phyloP scores from a whole-genome alignment of 2,329 filamentous ascomycete genomes.

The Fusarium graminum region DNA sequence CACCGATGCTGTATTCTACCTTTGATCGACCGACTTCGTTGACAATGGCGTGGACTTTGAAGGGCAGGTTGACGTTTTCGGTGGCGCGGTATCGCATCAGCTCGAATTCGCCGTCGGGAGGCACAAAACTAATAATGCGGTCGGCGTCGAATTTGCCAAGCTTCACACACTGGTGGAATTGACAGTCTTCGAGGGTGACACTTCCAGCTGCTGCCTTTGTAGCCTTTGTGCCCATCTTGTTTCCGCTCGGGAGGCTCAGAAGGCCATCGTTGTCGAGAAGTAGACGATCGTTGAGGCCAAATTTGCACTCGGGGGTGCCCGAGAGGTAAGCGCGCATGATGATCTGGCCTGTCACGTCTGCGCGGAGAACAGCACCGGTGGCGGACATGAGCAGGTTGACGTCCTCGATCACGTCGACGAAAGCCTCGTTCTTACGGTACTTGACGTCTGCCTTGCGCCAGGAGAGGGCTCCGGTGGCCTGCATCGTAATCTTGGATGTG shows the following conservation, averaged over 20 bases:
- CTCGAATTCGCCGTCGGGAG: constrained; percentile 97
- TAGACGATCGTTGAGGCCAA: constrained; percentile 94
- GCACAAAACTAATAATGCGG: constrained; percentile 96
- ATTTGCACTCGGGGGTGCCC: constrained; percentile 98
- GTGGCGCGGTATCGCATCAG: constrained; percentile 98
- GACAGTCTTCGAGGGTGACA: constrained; percentile 96
- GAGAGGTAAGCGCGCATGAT: constrained; percentile 98
- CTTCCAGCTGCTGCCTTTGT: constrained; percentile 96
- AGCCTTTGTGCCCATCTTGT: constrained; percentile 84
- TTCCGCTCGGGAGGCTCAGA: constrained; percentile 76
- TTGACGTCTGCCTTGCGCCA: constrained; percentile 98
- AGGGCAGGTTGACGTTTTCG: constrained; percentile 97
- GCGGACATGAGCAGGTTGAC: constrained; percentile 99
- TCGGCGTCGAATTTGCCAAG: constrained; percentile 97
- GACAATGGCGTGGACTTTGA: constrained; percentile 98
- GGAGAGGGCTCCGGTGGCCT: constrained; percentile 95
- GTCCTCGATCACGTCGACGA: constrained; percentile 99
- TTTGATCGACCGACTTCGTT: constrained; percentile 97
- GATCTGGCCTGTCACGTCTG: constrained; percentile 97
- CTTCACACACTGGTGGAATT: constrained; percentile 99
- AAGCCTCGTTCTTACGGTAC: constrained; percentile 99
- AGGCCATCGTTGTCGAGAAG: constrained; percentile 84
- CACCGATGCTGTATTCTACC: constrained; percentile 97
- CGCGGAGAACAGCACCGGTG: constrained; percentile 91
- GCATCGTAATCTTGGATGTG: constrained; percentile 98